Conservation (phyloP, 148 eudicot genomes). For the Talinum fruticosum region DNA sequence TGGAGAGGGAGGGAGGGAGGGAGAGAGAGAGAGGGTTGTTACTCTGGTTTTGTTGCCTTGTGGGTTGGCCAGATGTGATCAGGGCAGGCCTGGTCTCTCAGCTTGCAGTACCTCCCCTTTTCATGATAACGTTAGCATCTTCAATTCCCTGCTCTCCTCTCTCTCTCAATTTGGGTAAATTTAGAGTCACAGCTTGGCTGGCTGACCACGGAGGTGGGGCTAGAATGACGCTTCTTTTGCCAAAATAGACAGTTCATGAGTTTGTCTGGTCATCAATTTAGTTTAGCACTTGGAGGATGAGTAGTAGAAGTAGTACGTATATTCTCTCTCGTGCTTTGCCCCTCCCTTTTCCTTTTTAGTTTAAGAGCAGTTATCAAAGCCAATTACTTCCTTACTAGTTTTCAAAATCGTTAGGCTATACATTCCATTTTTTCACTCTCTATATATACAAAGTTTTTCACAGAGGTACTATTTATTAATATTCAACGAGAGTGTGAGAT, state of each 20-base stretch:
- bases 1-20: background rate
- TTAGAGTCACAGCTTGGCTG: background rate
- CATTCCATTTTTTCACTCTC: no score
- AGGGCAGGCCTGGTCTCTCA: background rate
- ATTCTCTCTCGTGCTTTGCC: background rate
- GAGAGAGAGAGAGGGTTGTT: slow-evolving; percentile 21
- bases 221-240: background rate
- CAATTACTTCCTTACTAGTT: no score
- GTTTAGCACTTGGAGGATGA: background rate
- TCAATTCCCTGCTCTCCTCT: background rate
- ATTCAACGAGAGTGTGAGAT: no score
- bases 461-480: no score
- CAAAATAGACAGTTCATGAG: background rate
- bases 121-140: background rate
- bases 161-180: background rate
- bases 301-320: no score
- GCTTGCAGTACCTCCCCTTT: background rate
- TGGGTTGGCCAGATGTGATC: slow-evolving; percentile 34
- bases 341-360: no score
- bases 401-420: no score
- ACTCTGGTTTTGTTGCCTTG: slow-evolving; percentile 29
- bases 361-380: no score
- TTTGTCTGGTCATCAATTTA: background rate
- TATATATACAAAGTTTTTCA: no score
- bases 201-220: no score